Evolutionary conservation across 2,329 filamentous ascomycete species (phyloP).

Genomic region (Tothia fuscella): DNA sequence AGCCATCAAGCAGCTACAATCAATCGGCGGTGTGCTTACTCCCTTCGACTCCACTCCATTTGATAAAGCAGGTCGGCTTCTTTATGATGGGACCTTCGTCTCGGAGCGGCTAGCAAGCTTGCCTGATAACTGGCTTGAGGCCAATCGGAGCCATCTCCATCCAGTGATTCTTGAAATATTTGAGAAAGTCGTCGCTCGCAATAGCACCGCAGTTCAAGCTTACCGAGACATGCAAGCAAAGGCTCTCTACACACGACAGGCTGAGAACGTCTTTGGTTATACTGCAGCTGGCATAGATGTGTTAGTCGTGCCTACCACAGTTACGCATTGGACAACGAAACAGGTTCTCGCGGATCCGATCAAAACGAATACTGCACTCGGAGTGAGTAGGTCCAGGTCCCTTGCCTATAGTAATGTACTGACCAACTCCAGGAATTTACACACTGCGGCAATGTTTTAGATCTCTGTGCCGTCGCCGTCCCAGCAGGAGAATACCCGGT

Average conservation of each 20-base stretch:
- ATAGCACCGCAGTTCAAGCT: constrained; percentile 21
- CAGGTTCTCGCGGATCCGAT: constrained; percentile 42
- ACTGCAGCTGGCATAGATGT: constrained; percentile 20
- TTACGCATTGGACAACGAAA: constrained; percentile 36
- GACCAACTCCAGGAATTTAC: constrained; percentile 31
- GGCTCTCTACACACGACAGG: constrained; percentile 21
- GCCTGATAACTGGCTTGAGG: constrained; percentile 21
- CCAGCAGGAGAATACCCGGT: constrained; percentile 34
- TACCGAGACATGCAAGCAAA: constrained; percentile 24
- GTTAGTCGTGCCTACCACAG: constrained; percentile 42
- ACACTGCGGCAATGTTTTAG: constrained; percentile 49
- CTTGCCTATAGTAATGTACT: neutral
- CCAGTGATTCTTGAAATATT: constrained; percentile 36
- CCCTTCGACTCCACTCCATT: constrained; percentile 29
- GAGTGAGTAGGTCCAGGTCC: constrained; percentile 9
- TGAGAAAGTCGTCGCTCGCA: constrained; percentile 18
- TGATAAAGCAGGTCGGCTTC: constrained; percentile 39
- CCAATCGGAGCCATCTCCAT: constrained; percentile 30
- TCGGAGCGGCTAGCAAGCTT: constrained; percentile 39
- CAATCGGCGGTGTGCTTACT: constrained; percentile 19
- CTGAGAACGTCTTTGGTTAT: constrained; percentile 20
- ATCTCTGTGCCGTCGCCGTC: constrained; percentile 35
- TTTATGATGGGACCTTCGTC: constrained; percentile 47
- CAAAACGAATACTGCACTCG: constrained; percentile 36
- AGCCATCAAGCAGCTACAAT: constrained; percentile 18